Percentiles rank a stretch among this genome's conserved stretches.
Evolutionary conservation across 2,329 filamentous ascomycete species (phyloP).

Genomic region (Lecanoromycetidae sp.): DNA sequence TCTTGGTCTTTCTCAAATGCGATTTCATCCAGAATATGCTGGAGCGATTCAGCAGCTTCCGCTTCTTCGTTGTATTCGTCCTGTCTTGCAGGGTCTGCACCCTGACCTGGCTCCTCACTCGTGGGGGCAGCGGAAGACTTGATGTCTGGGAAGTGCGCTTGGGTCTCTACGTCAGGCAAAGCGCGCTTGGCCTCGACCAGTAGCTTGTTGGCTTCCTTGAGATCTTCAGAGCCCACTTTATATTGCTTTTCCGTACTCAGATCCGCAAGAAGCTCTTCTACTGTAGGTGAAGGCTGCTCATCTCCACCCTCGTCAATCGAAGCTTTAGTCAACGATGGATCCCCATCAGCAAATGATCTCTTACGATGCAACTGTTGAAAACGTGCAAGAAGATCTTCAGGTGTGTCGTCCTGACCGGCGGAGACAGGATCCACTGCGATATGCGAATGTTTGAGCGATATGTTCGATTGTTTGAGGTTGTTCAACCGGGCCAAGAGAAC

Average conservation of each 20-base stretch:
- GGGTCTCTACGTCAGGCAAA: conserved; percentile 13
- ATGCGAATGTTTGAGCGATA: too few species aligned
- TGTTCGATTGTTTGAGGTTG: conserved; percentile 15
- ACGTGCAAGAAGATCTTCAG: conserved; percentile 14
- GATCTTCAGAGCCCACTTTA: conserved; percentile 16
- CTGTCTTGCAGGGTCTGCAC: neutral
- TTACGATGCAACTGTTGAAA: conserved; percentile 11
- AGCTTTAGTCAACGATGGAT: neutral
- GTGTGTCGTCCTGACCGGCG: conserved; percentile 1
- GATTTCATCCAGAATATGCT: conserved; percentile 23
- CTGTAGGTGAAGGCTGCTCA: conserved; percentile 14
- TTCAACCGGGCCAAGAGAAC: conserved; percentile 17
- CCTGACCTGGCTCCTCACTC: neutral
- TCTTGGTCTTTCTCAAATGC: conserved; percentile 7
- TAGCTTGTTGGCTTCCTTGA: conserved; percentile 21
- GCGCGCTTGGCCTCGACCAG: conserved; percentile 20
- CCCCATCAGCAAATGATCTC: neutral
- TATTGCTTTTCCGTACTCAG: conserved; percentile 23
- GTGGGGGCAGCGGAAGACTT: neutral
- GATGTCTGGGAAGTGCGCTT: neutral
- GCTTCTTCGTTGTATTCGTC: conserved; percentile 17
- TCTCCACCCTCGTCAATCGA: neutral
- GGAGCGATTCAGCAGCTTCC: conserved; percentile 24
- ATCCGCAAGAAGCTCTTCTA: conserved; percentile 25
- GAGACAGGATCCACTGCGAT: too few species aligned